These are phyloP conservation scores for Boletus sp. DNA, from an alignment of 768 basidiomycete species.

Conservation along the genomic window DNA sequence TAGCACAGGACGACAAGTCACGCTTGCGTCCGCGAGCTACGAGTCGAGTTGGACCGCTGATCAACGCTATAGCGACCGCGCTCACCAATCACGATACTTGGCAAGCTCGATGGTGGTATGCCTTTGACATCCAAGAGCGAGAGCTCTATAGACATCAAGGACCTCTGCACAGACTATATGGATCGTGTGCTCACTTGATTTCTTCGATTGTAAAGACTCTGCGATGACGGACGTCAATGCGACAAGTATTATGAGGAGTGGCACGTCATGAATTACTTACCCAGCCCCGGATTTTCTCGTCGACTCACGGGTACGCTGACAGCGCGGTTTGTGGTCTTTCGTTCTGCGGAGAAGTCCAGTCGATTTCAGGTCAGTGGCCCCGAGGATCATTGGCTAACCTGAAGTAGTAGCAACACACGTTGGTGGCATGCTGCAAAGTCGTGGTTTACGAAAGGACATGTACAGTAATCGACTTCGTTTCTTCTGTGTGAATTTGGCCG, in stretches of 20 bases:
- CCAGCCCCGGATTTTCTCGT: slow-evolving; percentile 8
- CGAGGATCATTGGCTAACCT: slow-evolving; percentile 17
- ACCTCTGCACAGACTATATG: neutral
- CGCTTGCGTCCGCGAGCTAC: slow-evolving; percentile 22
- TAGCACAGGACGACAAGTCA: neutral
- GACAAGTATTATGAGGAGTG: neutral
- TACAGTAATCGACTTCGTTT: neutral
- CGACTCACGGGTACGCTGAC: slow-evolving; percentile 18
- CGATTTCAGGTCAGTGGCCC: slow-evolving; percentile 1
- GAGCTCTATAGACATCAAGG: slow-evolving; percentile 7
- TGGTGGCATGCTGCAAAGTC: slow-evolving; percentile 11
- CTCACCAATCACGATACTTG: slow-evolving; percentile 14
- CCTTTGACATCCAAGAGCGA: slow-evolving; percentile 6
- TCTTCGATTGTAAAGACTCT: slow-evolving; percentile 16
- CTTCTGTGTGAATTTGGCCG: slow-evolving; percentile 3
- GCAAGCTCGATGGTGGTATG: slow-evolving; percentile 4
- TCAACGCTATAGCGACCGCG: neutral
- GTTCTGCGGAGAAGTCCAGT: slow-evolving; percentile 12
- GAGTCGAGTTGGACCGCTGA: slow-evolving; percentile 1
- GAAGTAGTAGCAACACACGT: neutral
- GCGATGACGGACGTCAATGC: slow-evolving; percentile 8
- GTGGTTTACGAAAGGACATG: neutral
- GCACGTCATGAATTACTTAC: slow-evolving; percentile 14
- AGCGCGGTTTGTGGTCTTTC: slow-evolving; percentile 6
- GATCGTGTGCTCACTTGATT: slow-evolving; percentile 12